phyloP scores from a whole-genome alignment of 2,329 filamentous ascomycete species.

The Davidsoniella eucalypti region DNA sequence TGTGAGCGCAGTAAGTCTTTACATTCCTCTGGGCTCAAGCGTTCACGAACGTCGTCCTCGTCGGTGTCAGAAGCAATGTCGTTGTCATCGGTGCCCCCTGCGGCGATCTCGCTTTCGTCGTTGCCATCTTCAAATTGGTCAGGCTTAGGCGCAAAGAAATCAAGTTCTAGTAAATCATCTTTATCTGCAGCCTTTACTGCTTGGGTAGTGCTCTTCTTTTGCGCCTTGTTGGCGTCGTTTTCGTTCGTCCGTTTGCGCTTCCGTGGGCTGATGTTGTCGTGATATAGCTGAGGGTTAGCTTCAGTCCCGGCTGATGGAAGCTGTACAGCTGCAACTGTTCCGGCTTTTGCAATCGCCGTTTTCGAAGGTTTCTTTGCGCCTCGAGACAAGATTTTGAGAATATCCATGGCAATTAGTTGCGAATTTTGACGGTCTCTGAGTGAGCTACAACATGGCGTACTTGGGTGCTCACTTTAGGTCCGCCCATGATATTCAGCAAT shows the following conservation, averaged over 20 bases:
- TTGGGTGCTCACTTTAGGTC: no score
- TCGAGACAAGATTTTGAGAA: conserved; percentile 55
- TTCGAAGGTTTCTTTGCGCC: conserved; percentile 43
- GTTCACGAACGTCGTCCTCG: conserved; percentile 16
- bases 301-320: conserved; percentile 49
- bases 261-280: conserved; percentile 30
- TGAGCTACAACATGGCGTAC: no score
- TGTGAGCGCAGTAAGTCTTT: conserved; percentile 61
- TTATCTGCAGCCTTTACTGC: conserved; percentile 4
- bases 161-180: conserved; percentile 29
- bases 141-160: conserved; percentile 41
- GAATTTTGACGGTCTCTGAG: no score
- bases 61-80: conserved; percentile 17
- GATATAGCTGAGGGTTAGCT: conserved; percentile 53
- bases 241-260: conserved; percentile 32
- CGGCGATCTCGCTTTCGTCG: conserved; percentile 12
- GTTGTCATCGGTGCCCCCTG: conserved; percentile 11
- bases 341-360: conserved; percentile 17
- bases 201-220: conserved; percentile 11
- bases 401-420: conserved; percentile 38
- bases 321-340: conserved; percentile 22
- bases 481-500: neutral
- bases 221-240: conserved; percentile 20
- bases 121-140: conserved; percentile 15
- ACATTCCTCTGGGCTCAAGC: conserved; percentile 51